Conservation (phyloP, 306 rosid species). For the Medicago truncatula region DNA sequence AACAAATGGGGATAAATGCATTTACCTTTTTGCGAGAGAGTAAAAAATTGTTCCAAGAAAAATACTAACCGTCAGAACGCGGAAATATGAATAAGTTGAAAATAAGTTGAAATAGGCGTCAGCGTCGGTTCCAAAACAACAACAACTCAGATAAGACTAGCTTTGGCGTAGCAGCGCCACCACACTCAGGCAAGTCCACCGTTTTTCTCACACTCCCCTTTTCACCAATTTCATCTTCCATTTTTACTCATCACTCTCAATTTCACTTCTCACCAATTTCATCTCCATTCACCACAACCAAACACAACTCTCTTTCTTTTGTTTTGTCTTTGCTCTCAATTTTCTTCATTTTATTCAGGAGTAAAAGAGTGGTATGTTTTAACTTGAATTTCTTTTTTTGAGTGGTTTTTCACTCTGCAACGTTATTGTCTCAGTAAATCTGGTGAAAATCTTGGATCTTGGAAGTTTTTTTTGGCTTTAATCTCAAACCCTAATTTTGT, state of each 20-base stretch:
- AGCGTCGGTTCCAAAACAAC: neutral
- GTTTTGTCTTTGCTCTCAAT: neutral
- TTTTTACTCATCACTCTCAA: too few species aligned
- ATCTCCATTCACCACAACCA: neutral
- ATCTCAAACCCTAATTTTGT: slow-evolving; percentile 69
- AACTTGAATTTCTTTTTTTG: neutral
- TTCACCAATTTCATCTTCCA: neutral
- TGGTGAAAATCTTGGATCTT: slow-evolving; percentile 44
- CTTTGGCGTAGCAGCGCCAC: neutral
- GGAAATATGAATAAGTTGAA: neutral
- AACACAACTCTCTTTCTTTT: neutral
- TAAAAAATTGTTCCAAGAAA: neutral
- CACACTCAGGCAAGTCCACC: neutral
- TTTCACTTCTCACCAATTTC: neutral
- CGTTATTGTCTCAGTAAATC: slow-evolving; percentile 28
- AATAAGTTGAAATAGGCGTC: neutral
- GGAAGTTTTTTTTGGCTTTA: slow-evolving; percentile 21
- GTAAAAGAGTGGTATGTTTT: neutral
- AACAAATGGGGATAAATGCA: neutral
- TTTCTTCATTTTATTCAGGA: neutral
- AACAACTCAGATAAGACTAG: neutral
- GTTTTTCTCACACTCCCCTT: neutral
- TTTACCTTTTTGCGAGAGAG: neutral
- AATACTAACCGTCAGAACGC: neutral
- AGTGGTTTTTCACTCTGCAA: neutral